Evolutionary conservation across 1,284 basidiomycete species (phyloP).

Genomic region (Leccinum fallax): DNA sequence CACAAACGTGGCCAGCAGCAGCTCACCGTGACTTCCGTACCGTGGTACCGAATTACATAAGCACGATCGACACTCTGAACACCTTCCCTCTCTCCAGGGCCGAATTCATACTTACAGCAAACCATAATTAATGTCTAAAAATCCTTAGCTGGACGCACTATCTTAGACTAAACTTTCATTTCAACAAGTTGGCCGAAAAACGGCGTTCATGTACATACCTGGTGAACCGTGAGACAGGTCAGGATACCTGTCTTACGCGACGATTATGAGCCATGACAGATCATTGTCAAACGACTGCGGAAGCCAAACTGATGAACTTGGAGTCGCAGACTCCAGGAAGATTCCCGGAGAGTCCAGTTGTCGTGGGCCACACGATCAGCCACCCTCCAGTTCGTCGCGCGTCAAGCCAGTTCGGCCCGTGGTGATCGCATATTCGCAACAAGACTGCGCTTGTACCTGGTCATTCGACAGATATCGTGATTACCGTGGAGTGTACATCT

Average conservation of each 20-base stretch:
- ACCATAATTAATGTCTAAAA: background rate
- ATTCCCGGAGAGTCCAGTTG: background rate
- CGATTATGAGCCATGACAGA: background rate
- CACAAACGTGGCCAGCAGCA: constrained; percentile 21
- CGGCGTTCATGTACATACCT: constrained; percentile 27
- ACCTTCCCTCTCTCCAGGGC: background rate
- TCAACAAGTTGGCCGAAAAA: constrained; percentile 4
- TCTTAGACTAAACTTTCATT: background rate
- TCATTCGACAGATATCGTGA: background rate
- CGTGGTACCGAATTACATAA: constrained; percentile 29
- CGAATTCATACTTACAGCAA: background rate
- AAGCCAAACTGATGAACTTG: constrained; percentile 1
- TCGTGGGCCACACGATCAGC: background rate
- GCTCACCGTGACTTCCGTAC: constrained; percentile 15
- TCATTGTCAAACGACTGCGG: background rate
- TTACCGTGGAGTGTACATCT: background rate
- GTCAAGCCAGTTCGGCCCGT: background rate
- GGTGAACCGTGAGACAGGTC: background rate
- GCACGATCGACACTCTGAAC: constrained; percentile 21
- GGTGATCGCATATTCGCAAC: background rate
- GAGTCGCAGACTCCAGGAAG: background rate
- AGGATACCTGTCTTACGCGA: background rate
- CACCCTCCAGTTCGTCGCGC: background rate
- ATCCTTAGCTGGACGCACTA: background rate
- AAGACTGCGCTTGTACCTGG: background rate